Percentiles rank a stretch among this genome's conserved stretches.
Conservation (phyloP, 139 green algal species). For the Chlamydomonas eustigma region DNA sequence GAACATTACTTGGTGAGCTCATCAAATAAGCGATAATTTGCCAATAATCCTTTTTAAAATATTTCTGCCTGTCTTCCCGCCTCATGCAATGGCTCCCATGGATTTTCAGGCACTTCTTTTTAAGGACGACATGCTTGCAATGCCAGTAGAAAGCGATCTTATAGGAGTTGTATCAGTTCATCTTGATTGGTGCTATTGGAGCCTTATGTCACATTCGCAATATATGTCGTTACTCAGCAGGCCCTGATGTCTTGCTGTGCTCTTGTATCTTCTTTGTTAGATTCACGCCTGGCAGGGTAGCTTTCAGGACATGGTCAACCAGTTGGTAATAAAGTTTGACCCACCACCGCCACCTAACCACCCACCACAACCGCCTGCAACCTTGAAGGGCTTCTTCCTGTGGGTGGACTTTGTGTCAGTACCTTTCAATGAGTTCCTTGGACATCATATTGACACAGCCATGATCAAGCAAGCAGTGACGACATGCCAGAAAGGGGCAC, state of each 20-base stretch:
- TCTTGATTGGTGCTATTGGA: too few relatives aligned
- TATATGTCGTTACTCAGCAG: too few relatives aligned
- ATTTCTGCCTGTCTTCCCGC: too few relatives aligned
- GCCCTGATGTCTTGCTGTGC: too few relatives aligned
- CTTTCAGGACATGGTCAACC: background rate
- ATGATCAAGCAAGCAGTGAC: background rate
- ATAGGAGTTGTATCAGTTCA: too few relatives aligned
- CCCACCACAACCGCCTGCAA: background rate
- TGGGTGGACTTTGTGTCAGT: background rate
- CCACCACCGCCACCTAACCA: background rate
- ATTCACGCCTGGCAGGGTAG: background rate
- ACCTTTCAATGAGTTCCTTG: background rate
- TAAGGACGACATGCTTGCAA: too few relatives aligned
- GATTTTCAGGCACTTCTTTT: too few relatives aligned
- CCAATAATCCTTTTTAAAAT: too few relatives aligned
- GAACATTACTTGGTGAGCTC: background rate
- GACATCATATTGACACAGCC: background rate
- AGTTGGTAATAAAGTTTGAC: background rate
- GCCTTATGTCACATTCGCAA: too few relatives aligned
- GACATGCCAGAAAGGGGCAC: background rate
- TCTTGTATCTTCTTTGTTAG: background rate
- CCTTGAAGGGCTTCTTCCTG: background rate
- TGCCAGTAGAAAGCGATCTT: too few relatives aligned
- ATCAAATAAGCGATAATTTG: background rate
- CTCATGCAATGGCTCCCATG: too few relatives aligned